Conservation (phyloP, 495 filamentous ascomycete genomes). For the Achaetomiella virescens region DNA sequence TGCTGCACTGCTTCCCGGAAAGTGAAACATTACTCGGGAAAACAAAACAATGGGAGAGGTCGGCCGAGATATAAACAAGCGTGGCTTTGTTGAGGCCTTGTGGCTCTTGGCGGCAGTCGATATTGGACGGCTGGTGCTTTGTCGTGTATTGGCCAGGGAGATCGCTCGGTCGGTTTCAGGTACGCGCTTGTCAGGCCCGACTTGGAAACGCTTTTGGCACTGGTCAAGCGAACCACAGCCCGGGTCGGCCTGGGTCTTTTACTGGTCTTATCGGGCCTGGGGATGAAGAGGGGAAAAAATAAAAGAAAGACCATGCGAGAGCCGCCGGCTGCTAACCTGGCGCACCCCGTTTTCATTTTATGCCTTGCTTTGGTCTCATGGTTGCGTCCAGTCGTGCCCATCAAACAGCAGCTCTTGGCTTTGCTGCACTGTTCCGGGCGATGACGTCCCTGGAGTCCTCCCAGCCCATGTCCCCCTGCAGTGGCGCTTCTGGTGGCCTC, state of each 20-base stretch:
- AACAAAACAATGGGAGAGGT: neutral
- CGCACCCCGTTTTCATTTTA: constrained; percentile 11
- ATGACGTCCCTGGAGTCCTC: constrained; percentile 12
- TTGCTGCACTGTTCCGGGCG: constrained; percentile 6
- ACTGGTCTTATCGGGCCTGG: neutral
- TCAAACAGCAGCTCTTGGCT: neutral
- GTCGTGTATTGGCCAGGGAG: constrained; percentile 10
- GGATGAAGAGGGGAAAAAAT: constrained; percentile 2
- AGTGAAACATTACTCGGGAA: neutral
- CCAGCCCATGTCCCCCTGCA: neutral
- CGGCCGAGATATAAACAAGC: constrained; percentile 9
- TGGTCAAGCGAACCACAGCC: neutral
- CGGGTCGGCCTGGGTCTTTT: neutral
- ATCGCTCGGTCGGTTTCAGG: constrained; percentile 22
- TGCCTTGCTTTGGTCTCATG: constrained; percentile 11
- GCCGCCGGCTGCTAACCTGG: neutral
- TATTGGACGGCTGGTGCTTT: neutral
- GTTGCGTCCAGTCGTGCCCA: constrained; percentile 1
- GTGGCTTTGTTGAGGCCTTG: constrained; percentile 6
- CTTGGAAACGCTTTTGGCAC: constrained; percentile 17
- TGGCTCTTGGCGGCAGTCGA: constrained; percentile 8
- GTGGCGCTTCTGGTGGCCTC: constrained; percentile 7
- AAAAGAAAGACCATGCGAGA: too few relatives aligned
- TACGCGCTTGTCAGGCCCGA: constrained; percentile 16
- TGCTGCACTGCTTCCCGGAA: neutral